These are phyloP conservation scores for Aleurites moluccanus DNA, from an alignment of 441 rosid genomes.

Conservation along the genomic window DNA sequence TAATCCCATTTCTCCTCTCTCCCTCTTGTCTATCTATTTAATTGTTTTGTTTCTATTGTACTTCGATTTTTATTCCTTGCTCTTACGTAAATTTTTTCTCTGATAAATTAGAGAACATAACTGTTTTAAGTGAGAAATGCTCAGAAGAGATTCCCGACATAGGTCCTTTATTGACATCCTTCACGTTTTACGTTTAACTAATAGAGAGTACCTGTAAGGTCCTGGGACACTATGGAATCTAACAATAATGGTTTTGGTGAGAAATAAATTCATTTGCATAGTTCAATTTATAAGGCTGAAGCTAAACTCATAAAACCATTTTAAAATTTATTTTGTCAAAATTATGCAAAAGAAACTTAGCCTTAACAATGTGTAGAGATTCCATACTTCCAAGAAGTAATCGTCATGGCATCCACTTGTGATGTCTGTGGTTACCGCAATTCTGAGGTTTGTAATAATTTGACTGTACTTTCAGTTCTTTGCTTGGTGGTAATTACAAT, in stretches of 20 bases:
- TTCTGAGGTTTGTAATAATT: constrained; percentile 71
- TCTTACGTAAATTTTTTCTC: neutral
- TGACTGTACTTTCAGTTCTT: constrained; percentile 16
- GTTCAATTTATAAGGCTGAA: neutral
- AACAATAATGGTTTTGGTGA: neutral
- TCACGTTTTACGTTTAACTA: neutral
- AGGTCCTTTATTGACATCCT: neutral
- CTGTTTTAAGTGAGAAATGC: neutral
- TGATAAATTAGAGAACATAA: neutral
- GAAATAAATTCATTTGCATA: neutral
- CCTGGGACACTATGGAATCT: neutral
- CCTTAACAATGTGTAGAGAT: constrained; percentile 66
- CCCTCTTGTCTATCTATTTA: neutral
- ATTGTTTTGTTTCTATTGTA: neutral
- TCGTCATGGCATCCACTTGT: constrained; percentile 96
- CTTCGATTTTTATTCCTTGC: neutral
- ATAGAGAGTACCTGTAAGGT: neutral
- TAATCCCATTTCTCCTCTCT: neutral
- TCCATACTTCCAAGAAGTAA: constrained; percentile 98
- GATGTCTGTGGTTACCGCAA: constrained; percentile 91
- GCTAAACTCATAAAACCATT: neutral
- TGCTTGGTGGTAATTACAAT: constrained; percentile 13
- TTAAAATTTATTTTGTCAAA: neutral
- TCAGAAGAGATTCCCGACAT: neutral
- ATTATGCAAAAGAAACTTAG: constrained; percentile 24